Percentiles rank a stretch among this genome's conserved stretches.
Conservation (phyloP, 305 asterid genomes). For the Plantago lanceolata region DNA sequence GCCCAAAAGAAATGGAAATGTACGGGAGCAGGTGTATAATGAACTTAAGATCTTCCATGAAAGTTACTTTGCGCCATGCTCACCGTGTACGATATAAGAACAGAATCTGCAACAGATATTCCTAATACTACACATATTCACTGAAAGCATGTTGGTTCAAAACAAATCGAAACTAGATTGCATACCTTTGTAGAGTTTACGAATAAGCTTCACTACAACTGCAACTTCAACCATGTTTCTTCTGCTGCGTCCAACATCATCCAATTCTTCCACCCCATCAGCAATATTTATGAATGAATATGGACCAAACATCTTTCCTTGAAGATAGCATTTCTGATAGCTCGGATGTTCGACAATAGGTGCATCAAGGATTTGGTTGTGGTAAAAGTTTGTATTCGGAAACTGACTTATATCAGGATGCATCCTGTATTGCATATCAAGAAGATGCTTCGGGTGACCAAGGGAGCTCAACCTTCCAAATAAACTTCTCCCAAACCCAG, state of each 20-base stretch:
- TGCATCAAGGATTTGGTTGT: conserved; percentile 46
- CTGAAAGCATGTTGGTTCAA: too few species aligned
- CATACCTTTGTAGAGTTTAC: conserved; percentile 51
- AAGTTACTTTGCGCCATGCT: too few species aligned
- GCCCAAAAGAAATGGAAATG: too few species aligned
- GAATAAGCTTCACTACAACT: conserved; percentile 43
- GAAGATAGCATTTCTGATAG: conserved; percentile 35
- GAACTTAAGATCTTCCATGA: too few species aligned
- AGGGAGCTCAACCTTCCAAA: conserved; percentile 61
- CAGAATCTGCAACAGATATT: too few species aligned
- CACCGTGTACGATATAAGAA: too few species aligned
- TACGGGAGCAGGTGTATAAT: too few species aligned
- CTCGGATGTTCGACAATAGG: conserved; percentile 37
- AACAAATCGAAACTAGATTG: not conserved
- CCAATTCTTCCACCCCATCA: conserved; percentile 53
- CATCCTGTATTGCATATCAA: conserved; percentile 65
- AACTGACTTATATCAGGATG: conserved; percentile 66
- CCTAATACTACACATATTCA: too few species aligned
- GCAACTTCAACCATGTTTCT: conserved; percentile 78
- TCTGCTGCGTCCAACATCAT: conserved; percentile 33
- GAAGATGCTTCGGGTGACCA: conserved; percentile 54
- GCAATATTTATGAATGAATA: conserved; percentile 59
- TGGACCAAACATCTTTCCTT: conserved; percentile 58
- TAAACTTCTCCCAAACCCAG: conserved; percentile 72
- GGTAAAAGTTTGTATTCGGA: conserved; percentile 58